Evolutionary conservation across 768 basidiomycete genomes (phyloP).

Genomic region (Cantharellus anzutake): DNA sequence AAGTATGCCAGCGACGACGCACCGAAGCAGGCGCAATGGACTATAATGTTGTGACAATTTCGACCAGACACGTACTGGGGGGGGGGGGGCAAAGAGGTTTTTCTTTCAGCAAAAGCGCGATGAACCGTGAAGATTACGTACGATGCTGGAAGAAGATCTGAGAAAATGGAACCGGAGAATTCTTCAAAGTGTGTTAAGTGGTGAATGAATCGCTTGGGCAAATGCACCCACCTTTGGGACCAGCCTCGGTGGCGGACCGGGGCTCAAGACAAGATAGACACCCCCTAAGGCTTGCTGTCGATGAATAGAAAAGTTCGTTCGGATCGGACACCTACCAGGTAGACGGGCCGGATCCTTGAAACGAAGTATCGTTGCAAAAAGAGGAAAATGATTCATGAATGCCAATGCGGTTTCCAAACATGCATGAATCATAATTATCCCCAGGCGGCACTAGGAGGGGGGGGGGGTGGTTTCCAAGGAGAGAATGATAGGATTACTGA

Average conservation of each 20-base stretch:
- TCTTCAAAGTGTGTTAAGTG: constrained; percentile 4
- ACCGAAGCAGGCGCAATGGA: constrained; percentile 11
- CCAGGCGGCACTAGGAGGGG: constrained; percentile 28
- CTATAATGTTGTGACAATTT: constrained; percentile 13
- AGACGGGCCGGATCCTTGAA: constrained; percentile 67
- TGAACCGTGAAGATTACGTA: constrained; percentile 5
- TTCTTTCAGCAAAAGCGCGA: too few species aligned
- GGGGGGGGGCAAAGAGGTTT: not conserved
- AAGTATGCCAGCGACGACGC: constrained; percentile 11
- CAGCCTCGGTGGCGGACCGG: not conserved
- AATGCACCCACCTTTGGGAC: not conserved
- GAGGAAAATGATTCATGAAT: constrained; percentile 81
- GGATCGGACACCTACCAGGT: constrained; percentile 34
- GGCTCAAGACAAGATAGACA: constrained; percentile 3
- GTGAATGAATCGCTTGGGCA: not conserved
- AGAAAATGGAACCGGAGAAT: constrained; percentile 12
- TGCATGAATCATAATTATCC: constrained; percentile 39
- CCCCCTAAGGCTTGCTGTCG: not conserved
- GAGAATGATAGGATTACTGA: not conserved
- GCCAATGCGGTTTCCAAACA: constrained; percentile 43
- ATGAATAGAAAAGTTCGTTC: not conserved
- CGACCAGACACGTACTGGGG: constrained; percentile 13
- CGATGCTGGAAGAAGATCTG: constrained; percentile 15
- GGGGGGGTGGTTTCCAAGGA: not conserved
- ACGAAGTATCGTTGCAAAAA: constrained; percentile 73